phyloP scores from a whole-genome alignment of 2,329 filamentous ascomycete genomes.

The Colletotrichum tofieldiae region DNA sequence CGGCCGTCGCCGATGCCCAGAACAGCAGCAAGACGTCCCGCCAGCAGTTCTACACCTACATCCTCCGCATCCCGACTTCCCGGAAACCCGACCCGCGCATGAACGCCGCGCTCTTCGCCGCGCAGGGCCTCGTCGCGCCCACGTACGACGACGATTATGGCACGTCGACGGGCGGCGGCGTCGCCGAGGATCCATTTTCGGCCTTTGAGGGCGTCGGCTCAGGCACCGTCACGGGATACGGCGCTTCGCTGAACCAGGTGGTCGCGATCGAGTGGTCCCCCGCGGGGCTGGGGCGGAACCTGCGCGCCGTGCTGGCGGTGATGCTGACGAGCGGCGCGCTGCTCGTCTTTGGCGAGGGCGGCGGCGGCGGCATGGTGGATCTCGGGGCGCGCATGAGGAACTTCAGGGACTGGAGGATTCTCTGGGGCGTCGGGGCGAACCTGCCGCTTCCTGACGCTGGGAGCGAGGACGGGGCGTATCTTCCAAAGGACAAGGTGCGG shows the following conservation, averaged over 20 bases:
- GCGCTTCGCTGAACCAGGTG: constrained; percentile 69
- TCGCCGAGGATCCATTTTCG: constrained; percentile 49
- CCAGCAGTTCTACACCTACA: constrained; percentile 53
- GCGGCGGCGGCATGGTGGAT: constrained; percentile 46
- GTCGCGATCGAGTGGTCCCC: constrained; percentile 72
- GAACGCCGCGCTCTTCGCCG: constrained; percentile 62
- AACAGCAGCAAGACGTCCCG: constrained; percentile 38
- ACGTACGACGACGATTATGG: constrained; percentile 41
- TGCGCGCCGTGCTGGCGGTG: constrained; percentile 66
- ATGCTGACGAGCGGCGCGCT: constrained; percentile 67
- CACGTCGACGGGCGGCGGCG: neutral
- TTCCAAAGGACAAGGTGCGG: constrained; percentile 54
- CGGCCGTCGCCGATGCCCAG: constrained; percentile 30
- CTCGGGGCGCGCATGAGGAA: constrained; percentile 54
- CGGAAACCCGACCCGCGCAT: constrained; percentile 59
- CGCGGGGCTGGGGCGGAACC: constrained; percentile 68
- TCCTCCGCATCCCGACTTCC: constrained; percentile 53
- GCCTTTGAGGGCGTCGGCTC: constrained; percentile 58
- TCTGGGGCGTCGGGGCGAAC: constrained; percentile 71
- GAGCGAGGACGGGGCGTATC: constrained; percentile 46
- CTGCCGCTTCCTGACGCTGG: constrained; percentile 63
- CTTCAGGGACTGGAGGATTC: constrained; percentile 66
- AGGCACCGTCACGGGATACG: constrained; percentile 63
- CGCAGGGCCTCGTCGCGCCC: constrained; percentile 54
- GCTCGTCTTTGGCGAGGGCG: constrained; percentile 65